These are phyloP conservation scores for Teratosphaeriaceae sp. DNA, from an alignment of 2,329 filamentous ascomycete species.

Conservation along the genomic window DNA sequence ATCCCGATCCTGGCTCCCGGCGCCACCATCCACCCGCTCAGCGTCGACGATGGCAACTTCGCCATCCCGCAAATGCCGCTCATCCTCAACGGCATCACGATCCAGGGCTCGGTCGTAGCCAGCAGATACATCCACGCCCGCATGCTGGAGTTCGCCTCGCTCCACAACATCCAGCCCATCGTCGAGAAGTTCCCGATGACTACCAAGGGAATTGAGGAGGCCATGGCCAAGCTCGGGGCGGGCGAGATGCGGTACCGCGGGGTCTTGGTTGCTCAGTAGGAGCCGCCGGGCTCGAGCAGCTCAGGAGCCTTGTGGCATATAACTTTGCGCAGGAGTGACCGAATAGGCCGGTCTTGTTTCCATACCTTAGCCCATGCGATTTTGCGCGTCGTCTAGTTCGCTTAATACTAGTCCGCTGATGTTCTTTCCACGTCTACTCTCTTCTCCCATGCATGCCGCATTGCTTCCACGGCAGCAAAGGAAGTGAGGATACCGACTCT, in stretches of 20 bases:
- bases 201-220: slow-evolving; percentile 41
- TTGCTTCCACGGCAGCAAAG: too few relatives aligned
- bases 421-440: too few relatives aligned
- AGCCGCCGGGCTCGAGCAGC: background rate
- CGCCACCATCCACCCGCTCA: slow-evolving; percentile 47
- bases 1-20: slow-evolving; percentile 44
- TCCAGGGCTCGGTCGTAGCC: slow-evolving; percentile 46
- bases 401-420: too few relatives aligned
- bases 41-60: slow-evolving; percentile 44
- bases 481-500: too few relatives aligned
- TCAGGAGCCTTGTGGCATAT: too few relatives aligned
- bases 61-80: slow-evolving; percentile 49
- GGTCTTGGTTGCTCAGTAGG: slow-evolving; percentile 34
- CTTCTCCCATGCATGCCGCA: too few relatives aligned
- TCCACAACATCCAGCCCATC: slow-evolving; percentile 58
- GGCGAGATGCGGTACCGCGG: slow-evolving; percentile 46
- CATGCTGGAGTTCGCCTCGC: slow-evolving; percentile 58
- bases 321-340: too few relatives aligned
- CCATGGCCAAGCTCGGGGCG: slow-evolving; percentile 40
- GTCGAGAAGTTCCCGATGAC: slow-evolving; percentile 58
- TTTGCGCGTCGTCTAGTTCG: too few relatives aligned
- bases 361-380: too few relatives aligned
- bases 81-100: slow-evolving; percentile 49
- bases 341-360: too few relatives aligned
- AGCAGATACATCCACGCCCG: slow-evolving; percentile 58